phyloP scores from a whole-genome alignment of 108 stramenopile genomes.

The Nitzschia inconspicua region DNA sequence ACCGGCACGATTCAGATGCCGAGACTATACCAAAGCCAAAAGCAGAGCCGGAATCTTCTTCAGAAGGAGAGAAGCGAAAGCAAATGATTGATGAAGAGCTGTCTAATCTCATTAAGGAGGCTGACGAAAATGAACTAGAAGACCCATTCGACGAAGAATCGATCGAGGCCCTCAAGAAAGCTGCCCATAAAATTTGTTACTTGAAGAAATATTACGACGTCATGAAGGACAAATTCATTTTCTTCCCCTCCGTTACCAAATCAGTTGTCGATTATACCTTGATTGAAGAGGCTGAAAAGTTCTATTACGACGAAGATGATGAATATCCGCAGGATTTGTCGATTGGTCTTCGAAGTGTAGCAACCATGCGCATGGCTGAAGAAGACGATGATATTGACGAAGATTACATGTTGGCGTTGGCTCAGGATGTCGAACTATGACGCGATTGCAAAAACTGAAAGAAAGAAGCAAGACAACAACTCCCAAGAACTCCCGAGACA shows the following conservation, averaged over 20 bases:
- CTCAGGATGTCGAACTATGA: slow-evolving; percentile 10
- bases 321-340: slow-evolving; percentile 23
- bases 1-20: background rate
- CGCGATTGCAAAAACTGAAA: too few relatives aligned
- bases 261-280: slow-evolving; percentile 18
- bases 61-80: slow-evolving; percentile 15
- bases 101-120: slow-evolving; percentile 7
- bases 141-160: slow-evolving; percentile 25
- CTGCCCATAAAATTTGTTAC: slow-evolving; percentile 14
- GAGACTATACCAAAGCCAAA: background rate
- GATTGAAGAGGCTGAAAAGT: slow-evolving; percentile 27
- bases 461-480: too few relatives aligned
- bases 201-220: slow-evolving; percentile 28
- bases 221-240: slow-evolving; percentile 22
- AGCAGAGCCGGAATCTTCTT: background rate
- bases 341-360: slow-evolving; percentile 11
- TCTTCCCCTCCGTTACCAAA: slow-evolving; percentile 13
- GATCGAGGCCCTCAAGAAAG: slow-evolving; percentile 23
- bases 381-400: slow-evolving; percentile 27
- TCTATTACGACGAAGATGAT: slow-evolving; percentile 32
- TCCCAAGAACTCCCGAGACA: too few relatives aligned
- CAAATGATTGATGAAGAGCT: slow-evolving; percentile 22
- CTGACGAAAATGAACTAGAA: slow-evolving; percentile 19
- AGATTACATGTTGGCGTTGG: slow-evolving; percentile 23
- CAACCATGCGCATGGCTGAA: background rate